These are phyloP conservation scores for Trametes pubescens DNA, from an alignment of 1,284 basidiomycete species.

Conservation along the genomic window DNA sequence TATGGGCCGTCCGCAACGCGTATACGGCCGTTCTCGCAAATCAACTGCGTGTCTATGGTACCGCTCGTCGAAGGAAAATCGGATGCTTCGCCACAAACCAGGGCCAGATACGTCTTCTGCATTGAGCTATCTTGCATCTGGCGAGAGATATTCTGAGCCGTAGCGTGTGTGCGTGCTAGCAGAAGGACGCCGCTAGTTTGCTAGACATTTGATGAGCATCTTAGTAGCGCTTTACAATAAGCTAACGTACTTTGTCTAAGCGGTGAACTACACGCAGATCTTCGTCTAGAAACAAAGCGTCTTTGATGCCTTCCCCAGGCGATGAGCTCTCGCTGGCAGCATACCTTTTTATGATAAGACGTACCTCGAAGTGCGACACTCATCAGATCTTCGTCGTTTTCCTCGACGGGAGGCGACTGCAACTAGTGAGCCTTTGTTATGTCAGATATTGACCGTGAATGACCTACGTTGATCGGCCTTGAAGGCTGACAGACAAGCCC, in stretches of 20 bases:
- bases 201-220: slow-evolving; percentile 43
- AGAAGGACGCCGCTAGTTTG: slow-evolving; percentile 70
- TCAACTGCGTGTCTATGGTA: slow-evolving; percentile 53
- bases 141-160: slow-evolving; percentile 58
- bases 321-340: not conserved
- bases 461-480: not conserved
- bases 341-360: not conserved
- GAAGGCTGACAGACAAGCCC: slow-evolving; percentile 60
- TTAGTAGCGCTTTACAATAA: not conserved
- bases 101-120: slow-evolving; percentile 70
- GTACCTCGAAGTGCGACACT: not conserved
- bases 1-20: slow-evolving; percentile 2
- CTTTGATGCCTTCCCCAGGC: slow-evolving; percentile 37
- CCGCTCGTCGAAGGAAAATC: slow-evolving; percentile 54
- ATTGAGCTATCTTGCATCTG: slow-evolving; percentile 61
- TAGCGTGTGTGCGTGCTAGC: slow-evolving; percentile 55
- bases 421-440: no score
- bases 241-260: slow-evolving; percentile 64
- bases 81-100: slow-evolving; percentile 63
- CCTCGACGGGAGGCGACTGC: no score
- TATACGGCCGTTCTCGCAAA: slow-evolving; percentile 55
- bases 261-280: slow-evolving; percentile 65
- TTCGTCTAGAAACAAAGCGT: slow-evolving; percentile 44
- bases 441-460: not conserved
- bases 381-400: not conserved